Conservation (phyloP, 352 stramenopile genomes). For the Phytopythium ostracodes region DNA sequence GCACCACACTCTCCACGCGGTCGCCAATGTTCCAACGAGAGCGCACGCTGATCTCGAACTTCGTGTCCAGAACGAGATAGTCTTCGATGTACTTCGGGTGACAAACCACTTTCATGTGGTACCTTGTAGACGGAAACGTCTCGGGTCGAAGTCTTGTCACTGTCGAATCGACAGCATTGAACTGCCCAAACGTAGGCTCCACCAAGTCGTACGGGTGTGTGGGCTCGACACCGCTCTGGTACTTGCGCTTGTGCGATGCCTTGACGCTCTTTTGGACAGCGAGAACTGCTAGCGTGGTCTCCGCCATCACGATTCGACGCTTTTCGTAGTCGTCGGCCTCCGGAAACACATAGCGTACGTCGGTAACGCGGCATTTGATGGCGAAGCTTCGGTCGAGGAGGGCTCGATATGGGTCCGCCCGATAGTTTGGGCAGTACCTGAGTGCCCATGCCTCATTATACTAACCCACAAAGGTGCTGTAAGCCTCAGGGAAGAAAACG, state of each 20-base stretch:
- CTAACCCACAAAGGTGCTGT: neutral
- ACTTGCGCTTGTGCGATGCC: constrained; percentile 5
- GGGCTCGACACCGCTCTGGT: neutral
- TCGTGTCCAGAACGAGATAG: constrained; percentile 1
- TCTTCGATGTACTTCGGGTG: neutral
- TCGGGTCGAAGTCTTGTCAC: neutral
- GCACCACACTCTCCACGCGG: neutral
- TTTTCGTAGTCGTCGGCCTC: neutral
- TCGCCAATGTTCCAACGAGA: constrained; percentile 2
- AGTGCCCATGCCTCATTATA: neutral
- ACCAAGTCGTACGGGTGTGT: neutral
- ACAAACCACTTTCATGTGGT: neutral
- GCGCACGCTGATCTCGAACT: constrained; percentile 1
- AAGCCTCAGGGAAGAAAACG: neutral
- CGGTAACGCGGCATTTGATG: neutral
- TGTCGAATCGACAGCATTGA: neutral
- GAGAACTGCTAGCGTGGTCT: constrained; percentile 1
- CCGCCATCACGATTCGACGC: neutral
- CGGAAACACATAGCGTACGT: constrained; percentile 1
- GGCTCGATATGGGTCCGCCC: neutral
- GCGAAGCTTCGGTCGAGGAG: constrained; percentile 1
- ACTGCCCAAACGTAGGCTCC: constrained; percentile 1
- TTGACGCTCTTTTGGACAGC: neutral
- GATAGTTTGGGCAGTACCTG: neutral
- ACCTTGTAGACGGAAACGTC: neutral